Conservation (phyloP, 768 basidiomycete genomes). For the Podaxis sp. region DNA sequence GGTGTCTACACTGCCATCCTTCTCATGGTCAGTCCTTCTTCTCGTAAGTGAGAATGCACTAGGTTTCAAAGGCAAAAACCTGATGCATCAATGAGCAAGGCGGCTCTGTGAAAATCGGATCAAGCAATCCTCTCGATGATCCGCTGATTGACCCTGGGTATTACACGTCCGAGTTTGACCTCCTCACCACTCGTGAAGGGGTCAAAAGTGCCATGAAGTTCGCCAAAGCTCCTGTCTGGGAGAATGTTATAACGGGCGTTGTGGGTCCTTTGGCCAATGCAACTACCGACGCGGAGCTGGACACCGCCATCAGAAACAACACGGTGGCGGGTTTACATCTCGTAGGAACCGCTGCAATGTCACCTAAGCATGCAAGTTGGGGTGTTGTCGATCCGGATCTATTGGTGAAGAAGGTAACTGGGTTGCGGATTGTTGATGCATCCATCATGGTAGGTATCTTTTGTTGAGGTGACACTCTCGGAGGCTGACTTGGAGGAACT, state of each 20-base stretch:
- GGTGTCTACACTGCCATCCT: constrained; percentile 22
- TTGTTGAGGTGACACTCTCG: not conserved
- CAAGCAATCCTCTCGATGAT: constrained; percentile 25
- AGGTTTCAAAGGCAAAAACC: not conserved
- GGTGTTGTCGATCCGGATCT: constrained; percentile 41
- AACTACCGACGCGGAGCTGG: constrained; percentile 16
- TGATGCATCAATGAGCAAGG: constrained; percentile 9
- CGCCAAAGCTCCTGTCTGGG: constrained; percentile 20
- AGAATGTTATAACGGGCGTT: constrained; percentile 17
- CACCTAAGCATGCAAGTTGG: constrained; percentile 21
- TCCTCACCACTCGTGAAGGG: constrained; percentile 20
- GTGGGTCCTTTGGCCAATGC: constrained; percentile 14
- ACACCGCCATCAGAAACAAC: constrained; percentile 21
- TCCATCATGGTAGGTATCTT: constrained; percentile 30
- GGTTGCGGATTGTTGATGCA: constrained; percentile 39
- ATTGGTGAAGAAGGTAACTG: constrained; percentile 32
- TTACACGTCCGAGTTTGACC: constrained; percentile 16
- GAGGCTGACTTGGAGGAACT: not conserved
- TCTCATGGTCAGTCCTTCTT: constrained; percentile 26
- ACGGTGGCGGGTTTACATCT: constrained; percentile 29
- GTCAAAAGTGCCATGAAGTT: constrained; percentile 23
- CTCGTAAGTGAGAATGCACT: constrained; percentile 19
- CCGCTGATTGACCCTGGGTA: constrained; percentile 22
- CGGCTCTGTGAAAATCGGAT: constrained; percentile 21
- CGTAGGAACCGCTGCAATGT: constrained; percentile 33